Conservation (phyloP, 2,329 filamentous ascomycete species). For the Blastomyces parvus region DNA sequence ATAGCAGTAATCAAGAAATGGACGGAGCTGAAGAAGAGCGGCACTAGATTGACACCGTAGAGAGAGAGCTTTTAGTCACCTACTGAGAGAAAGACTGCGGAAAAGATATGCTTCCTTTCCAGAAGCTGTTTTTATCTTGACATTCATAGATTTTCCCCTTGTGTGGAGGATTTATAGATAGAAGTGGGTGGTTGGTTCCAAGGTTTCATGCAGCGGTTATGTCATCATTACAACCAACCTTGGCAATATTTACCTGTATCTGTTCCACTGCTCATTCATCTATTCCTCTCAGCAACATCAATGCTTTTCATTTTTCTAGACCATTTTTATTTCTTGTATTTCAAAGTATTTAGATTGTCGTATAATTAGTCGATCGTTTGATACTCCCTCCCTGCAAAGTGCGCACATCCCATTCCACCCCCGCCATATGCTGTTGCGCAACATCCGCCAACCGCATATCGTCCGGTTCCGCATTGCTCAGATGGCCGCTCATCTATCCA, state of each 20-base stretch:
- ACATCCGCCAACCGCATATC: neutral
- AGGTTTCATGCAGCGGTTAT: neutral
- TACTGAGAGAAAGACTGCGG: too few species aligned
- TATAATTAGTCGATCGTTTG: neutral
- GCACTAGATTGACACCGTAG: too few species aligned
- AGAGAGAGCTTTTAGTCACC: too few species aligned
- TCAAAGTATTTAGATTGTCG: neutral
- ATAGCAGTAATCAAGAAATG: too few species aligned
- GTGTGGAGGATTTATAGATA: too few species aligned
- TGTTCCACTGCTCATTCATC: neutral
- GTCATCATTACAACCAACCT: neutral
- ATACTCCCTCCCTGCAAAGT: neutral
- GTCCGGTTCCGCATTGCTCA: constrained; percentile 11
- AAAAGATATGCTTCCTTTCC: too few species aligned
- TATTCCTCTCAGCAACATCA: neutral
- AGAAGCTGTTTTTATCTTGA: too few species aligned
- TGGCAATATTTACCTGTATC: neutral
- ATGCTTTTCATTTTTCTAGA: neutral
- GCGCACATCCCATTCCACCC: neutral
- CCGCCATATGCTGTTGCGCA: constrained; percentile 13
- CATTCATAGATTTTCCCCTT: too few species aligned
- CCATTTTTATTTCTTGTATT: neutral
- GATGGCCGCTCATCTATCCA: constrained; percentile 16
- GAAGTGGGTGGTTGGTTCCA: too few species aligned
- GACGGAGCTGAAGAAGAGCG: too few species aligned